Percentiles rank a stretch among this genome's conserved stretches.
phyloP scores from a whole-genome alignment of 1,139 yeast genomes.

The Sugiyamaella xylanicola region DNA sequence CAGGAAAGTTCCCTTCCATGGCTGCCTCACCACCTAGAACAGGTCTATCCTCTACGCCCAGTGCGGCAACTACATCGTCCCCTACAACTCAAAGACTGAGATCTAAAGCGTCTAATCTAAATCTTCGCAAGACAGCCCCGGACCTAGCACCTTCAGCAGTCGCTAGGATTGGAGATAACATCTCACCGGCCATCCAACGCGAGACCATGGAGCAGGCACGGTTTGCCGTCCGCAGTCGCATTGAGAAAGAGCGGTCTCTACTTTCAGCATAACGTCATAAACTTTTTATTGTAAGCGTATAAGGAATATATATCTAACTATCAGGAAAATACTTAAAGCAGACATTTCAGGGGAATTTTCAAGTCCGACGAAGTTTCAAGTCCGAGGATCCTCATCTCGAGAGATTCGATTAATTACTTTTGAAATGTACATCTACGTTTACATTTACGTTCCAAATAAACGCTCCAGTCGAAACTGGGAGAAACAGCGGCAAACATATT shows the following conservation, averaged over 20 bases:
- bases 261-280: neutral
- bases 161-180: conserved; percentile 1
- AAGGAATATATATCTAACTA: neutral
- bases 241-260: conserved; percentile 32
- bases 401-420: too few relatives aligned
- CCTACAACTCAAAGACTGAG: conserved; percentile 19
- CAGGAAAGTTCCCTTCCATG: neutral
- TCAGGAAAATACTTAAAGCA: too few relatives aligned
- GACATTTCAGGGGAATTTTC: too few relatives aligned
- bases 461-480: too few relatives aligned
- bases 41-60: neutral
- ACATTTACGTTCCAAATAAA: too few relatives aligned
- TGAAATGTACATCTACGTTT: too few relatives aligned
- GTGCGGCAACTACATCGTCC: conserved; percentile 6
- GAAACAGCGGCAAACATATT: too few relatives aligned
- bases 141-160: conserved; percentile 16
- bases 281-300: neutral
- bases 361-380: neutral
- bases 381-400: neutral
- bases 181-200: conserved; percentile 19
- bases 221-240: conserved; percentile 35
- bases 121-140: conserved; percentile 16
- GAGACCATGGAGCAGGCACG: conserved; percentile 38
- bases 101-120: conserved; percentile 20
- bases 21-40: conserved; percentile 5